Percentiles rank a stretch among this genome's conserved stretches.
Conservation (phyloP, 495 filamentous ascomycete genomes). For the Trichoderma reesei region DNA sequence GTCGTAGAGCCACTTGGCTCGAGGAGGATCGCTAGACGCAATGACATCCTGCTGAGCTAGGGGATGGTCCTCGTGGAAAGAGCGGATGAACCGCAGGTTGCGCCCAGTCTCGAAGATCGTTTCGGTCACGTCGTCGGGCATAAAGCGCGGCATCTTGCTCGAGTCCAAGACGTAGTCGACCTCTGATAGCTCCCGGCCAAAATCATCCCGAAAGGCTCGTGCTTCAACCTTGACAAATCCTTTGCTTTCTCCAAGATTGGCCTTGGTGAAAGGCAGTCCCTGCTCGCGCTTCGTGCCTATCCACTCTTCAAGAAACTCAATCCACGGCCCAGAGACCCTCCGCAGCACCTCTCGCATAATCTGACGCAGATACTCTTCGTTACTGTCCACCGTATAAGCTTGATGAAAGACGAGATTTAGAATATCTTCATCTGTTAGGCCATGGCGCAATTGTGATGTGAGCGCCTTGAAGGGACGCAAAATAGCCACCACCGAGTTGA, state of each 20-base stretch:
- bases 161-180: conserved; percentile 52
- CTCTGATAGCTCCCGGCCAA: conserved; percentile 39
- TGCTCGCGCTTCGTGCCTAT: conserved; percentile 56
- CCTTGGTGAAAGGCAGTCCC: conserved; percentile 36
- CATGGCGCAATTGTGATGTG: conserved; percentile 41
- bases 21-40: conserved; percentile 38
- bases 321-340: conserved; percentile 59
- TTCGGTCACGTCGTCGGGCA: conserved; percentile 53
- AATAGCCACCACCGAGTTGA: conserved; percentile 52
- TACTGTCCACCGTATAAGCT: conserved; percentile 54
- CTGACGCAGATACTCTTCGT: conserved; percentile 47
- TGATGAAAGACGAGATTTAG: conserved; percentile 57
- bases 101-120: conserved; percentile 68
- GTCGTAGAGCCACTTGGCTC: conserved; percentile 61
- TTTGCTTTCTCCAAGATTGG: conserved; percentile 28
- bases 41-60: conserved; percentile 45
- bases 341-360: conserved; percentile 58
- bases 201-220: conserved; percentile 44
- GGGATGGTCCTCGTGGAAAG: conserved; percentile 68
- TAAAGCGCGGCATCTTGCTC: conserved; percentile 54
- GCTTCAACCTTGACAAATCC: conserved; percentile 55
- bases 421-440: conserved; percentile 55
- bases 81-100: conserved; percentile 63
- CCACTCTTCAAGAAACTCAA: conserved; percentile 64
- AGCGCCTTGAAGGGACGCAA: conserved; percentile 52